Evolutionary conservation across 140 eudicot genomes (phyloP).

Genomic region (Stevia rebaudiana): DNA sequence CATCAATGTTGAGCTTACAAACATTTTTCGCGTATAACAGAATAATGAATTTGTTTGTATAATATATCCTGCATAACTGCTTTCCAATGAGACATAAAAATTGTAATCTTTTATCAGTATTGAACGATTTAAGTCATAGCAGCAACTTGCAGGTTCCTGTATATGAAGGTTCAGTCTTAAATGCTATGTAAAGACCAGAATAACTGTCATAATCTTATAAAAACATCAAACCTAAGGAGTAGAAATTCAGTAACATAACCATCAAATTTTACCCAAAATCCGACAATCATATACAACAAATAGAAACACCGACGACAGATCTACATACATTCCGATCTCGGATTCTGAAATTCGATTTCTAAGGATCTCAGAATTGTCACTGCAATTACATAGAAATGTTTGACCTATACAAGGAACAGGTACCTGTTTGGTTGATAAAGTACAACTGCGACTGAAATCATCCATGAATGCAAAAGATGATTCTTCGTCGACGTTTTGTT

Average conservation of each 20-base stretch:
- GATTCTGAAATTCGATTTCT: not conserved
- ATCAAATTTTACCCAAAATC: not conserved
- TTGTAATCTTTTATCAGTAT: not conserved
- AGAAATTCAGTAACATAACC: no score
- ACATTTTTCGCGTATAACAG: not conserved
- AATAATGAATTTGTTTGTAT: not conserved
- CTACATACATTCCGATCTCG: constrained; percentile 19
- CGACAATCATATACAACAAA: not conserved
- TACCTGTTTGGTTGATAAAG: constrained; percentile 80
- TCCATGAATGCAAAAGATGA: constrained; percentile 61
- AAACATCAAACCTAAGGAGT: no score
- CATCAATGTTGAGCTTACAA: not conserved
- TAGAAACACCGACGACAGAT: constrained; percentile 8
- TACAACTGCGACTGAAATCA: constrained; percentile 80
- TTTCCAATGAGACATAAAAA: not conserved
- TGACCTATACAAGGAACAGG: not conserved
- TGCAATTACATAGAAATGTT: not conserved
- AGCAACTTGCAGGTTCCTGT: not conserved
- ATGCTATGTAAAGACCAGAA: no score
- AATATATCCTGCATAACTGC: not conserved
- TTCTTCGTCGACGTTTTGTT: constrained; percentile 36
- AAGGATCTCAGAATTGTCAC: not conserved
- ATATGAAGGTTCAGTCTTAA: no score
- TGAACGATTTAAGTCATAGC: not conserved
- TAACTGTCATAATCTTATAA: no score